Evolutionary conservation across 768 basidiomycete genomes (phyloP).

Genomic region (Tubosaeta sp.): DNA sequence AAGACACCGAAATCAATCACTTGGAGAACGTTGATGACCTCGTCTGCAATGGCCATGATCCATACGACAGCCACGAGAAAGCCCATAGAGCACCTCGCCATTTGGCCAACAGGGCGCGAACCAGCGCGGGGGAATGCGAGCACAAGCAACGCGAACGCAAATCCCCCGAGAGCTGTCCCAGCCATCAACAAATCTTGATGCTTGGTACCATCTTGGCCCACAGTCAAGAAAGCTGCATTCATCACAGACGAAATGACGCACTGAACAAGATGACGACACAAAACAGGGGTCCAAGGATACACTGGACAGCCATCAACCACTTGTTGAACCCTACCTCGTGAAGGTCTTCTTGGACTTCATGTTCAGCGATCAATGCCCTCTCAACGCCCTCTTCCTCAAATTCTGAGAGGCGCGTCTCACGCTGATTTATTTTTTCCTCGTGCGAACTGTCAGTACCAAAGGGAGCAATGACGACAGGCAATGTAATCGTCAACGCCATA

Average conservation of each 20-base stretch:
- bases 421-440: conserved; percentile 27
- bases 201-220: conserved; percentile 28
- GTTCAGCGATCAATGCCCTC: conserved; percentile 66
- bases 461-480: conserved; percentile 81
- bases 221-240: background rate
- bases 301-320: conserved; percentile 84
- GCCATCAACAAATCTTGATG: conserved; percentile 50
- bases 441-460: conserved; percentile 30
- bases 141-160: conserved; percentile 51
- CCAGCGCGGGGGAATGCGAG: conserved; percentile 58
- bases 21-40: conserved; percentile 87
- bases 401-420: conserved; percentile 51
- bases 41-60: conserved; percentile 98
- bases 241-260: conserved; percentile 35
- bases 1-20: conserved; percentile 37
- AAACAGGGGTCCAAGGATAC: conserved; percentile 77
- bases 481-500: conserved; percentile 76
- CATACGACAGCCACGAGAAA: conserved; percentile 90
- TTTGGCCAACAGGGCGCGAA: conserved; percentile 48
- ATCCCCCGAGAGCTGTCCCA: conserved; percentile 52
- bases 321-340: conserved; percentile 68
- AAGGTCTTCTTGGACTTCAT: conserved; percentile 65
- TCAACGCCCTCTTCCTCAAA: conserved; percentile 77
- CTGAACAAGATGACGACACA: conserved; percentile 73
- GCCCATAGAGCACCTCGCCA: conserved; percentile 83